These are phyloP conservation scores for Sarocladium kiliense DNA, from an alignment of 2,329 filamentous ascomycete species.

Conservation along the genomic window DNA sequence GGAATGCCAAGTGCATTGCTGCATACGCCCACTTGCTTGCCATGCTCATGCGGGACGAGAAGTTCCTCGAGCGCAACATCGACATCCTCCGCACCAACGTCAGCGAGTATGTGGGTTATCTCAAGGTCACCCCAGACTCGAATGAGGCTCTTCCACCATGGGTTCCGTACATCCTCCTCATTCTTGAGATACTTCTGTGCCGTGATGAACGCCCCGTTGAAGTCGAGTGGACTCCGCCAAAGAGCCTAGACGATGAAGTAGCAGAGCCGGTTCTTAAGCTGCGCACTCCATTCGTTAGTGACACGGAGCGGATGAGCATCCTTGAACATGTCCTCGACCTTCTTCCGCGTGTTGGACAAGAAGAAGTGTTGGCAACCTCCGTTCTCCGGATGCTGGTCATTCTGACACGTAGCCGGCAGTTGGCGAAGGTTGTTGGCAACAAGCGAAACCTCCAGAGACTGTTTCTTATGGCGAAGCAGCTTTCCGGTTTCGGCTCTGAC, in stretches of 20 bases:
- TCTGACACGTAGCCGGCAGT: slow-evolving; percentile 70
- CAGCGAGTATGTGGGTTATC: slow-evolving; percentile 68
- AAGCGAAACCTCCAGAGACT: slow-evolving; percentile 85
- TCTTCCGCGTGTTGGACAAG: slow-evolving; percentile 80
- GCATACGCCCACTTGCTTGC: slow-evolving; percentile 91
- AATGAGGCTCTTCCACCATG: slow-evolving; percentile 81
- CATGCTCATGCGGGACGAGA: slow-evolving; percentile 74
- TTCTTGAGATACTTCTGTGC: slow-evolving; percentile 84
- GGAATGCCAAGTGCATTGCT: slow-evolving; percentile 59
- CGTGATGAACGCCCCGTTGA: slow-evolving; percentile 79
- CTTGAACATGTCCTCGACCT: slow-evolving; percentile 77
- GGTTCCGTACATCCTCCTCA: slow-evolving; percentile 84
- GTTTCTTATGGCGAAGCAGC: slow-evolving; percentile 93
- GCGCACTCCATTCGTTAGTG: slow-evolving; percentile 50
- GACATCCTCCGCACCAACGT: slow-evolving; percentile 74
- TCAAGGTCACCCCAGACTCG: slow-evolving; percentile 63
- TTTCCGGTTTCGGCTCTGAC: slow-evolving; percentile 72
- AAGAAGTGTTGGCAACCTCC: slow-evolving; percentile 77
- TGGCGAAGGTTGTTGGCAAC: slow-evolving; percentile 74
- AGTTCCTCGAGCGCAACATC: slow-evolving; percentile 74
- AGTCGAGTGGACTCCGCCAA: slow-evolving; percentile 62
- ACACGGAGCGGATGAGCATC: slow-evolving; percentile 63
- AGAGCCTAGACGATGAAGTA: slow-evolving; percentile 41
- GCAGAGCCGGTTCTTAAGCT: slow-evolving; percentile 54
- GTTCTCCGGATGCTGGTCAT: slow-evolving; percentile 81